Base-by-base conservation (phyloP, 2,329 filamentous ascomycete species). In the Rhinocladiella similis region DNA sequence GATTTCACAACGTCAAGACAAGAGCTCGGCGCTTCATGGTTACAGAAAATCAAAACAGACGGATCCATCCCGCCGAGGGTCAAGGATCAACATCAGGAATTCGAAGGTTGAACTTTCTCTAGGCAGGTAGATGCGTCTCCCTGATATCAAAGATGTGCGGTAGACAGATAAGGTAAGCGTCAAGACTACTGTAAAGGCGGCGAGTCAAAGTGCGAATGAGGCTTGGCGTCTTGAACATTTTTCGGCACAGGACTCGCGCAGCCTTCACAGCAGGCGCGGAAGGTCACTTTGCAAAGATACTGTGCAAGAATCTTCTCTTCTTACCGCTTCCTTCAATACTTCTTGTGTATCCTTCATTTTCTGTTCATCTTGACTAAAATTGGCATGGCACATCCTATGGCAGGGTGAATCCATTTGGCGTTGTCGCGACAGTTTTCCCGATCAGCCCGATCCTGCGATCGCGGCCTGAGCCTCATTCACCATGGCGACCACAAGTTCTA, bases 401-500 rank as follows among this genome's bases (percentile, higher is more conserved):
- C n/a, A 41, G 5, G 38, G 38, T 41, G 38, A 41, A 18, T 12
- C 5, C 10, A 16, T 5, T 18, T 16, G 13, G 43, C 43, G 22
- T 22, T 25, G 13, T 27, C 9, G 43, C 43, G 43, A 27, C 43
- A 10, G 25, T 12, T 36, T 35, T 12, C 16, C 19, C 19, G 33
- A 47, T 13, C n/a, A 35, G 22, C 20, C 14, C 41, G 16, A 43
- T 25, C 22, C 14, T 12, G 9, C 20, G 19, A 14, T 46, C 43
- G 43, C 25, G 43, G 38, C 18, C 43, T 27, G 43, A 22, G 35
- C 47, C 18, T 18, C 50, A 10, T 29, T 72, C 76, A 80, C 57
- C 72, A 97, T 97, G 94, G 93, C 94, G 79, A 96, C 92, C 72
- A 97, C 93, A 60, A 97, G 92, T 65, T 93, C 93, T 73, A 96